These are phyloP conservation scores for Backusella australiensis DNA, from an alignment of 192 early-diverging fungal species.

Conservation along the genomic window DNA sequence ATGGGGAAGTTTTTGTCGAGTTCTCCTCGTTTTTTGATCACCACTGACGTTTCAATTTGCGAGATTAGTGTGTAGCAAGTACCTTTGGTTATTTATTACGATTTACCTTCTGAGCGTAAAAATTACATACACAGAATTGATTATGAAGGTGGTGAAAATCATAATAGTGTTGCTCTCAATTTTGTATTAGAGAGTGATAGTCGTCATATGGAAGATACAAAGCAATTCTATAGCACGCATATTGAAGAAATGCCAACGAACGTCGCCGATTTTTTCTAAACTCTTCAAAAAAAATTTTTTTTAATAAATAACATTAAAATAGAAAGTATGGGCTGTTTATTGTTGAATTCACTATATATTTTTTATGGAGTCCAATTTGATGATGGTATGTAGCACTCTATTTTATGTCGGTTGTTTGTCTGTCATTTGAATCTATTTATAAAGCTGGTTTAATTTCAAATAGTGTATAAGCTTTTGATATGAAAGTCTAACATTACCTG, in stretches of 20 bases:
- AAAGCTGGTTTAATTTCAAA: no score
- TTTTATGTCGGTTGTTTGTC: no score
- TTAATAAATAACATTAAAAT: no score
- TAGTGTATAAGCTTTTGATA: no score
- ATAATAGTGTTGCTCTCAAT: constrained; percentile 99
- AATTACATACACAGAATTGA: constrained; percentile 99
- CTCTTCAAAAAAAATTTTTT: neutral
- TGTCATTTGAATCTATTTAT: no score
- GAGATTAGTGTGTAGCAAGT: constrained; percentile 99
- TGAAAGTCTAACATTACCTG: no score
- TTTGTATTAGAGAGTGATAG: constrained; percentile 95
- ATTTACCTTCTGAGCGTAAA: constrained; percentile 92
- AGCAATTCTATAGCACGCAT: constrained; percentile 98
- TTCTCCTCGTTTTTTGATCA: constrained; percentile 94
- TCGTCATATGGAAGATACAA: constrained; percentile 79
- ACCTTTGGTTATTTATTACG: constrained; percentile 96
- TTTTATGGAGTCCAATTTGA: no score
- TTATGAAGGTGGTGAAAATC: constrained; percentile 99
- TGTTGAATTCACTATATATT: no score
- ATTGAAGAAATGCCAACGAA: constrained; percentile 99
- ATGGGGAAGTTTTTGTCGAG: constrained; percentile 99
- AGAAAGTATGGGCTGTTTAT: no score
- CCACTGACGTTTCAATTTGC: constrained; percentile 95
- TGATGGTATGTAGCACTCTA: no score
- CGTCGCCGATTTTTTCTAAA: constrained; percentile 84